Evolutionary conservation across 2,329 filamentous ascomycete species (phyloP).

Genomic region (Neofusicoccum sp.): DNA sequence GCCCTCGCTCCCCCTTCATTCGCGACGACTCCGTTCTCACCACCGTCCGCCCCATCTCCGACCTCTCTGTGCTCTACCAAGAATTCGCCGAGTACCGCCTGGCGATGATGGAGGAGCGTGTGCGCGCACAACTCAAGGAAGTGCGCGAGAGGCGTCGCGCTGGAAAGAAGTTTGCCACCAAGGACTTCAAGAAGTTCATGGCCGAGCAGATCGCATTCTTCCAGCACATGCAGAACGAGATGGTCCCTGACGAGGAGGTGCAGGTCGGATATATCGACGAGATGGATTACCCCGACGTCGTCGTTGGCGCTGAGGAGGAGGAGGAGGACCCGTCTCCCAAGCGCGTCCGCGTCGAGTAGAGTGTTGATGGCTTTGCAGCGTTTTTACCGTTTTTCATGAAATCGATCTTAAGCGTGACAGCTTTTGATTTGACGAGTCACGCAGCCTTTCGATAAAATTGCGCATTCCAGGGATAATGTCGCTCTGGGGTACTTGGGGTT

Average conservation of each 20-base stretch:
- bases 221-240: conserved; percentile 37
- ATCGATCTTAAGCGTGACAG: not conserved
- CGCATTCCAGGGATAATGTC: conserved; percentile 12
- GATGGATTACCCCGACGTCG: conserved; percentile 32
- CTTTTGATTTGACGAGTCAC: conserved; percentile 21
- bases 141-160: conserved; percentile 40
- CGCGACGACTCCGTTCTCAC: conserved; percentile 64
- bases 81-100: conserved; percentile 66
- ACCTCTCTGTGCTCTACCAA: conserved; percentile 61
- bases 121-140: conserved; percentile 50
- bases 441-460: conserved; percentile 13
- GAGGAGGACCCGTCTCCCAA: not conserved
- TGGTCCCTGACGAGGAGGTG: conserved; percentile 35
- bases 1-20: conserved; percentile 57
- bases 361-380: not conserved
- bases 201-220: conserved; percentile 36
- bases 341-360: conserved; percentile 14
- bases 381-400: not conserved
- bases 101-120: conserved; percentile 63
- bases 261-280: conserved; percentile 33
- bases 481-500: not conserved
- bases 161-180: conserved; percentile 37
- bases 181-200: conserved; percentile 39
- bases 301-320: conserved; percentile 25
- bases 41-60: conserved; percentile 61